These are phyloP conservation scores for Bromus sterilis DNA, from an alignment of 176 grass and related monocot genomes.

Conservation along the genomic window DNA sequence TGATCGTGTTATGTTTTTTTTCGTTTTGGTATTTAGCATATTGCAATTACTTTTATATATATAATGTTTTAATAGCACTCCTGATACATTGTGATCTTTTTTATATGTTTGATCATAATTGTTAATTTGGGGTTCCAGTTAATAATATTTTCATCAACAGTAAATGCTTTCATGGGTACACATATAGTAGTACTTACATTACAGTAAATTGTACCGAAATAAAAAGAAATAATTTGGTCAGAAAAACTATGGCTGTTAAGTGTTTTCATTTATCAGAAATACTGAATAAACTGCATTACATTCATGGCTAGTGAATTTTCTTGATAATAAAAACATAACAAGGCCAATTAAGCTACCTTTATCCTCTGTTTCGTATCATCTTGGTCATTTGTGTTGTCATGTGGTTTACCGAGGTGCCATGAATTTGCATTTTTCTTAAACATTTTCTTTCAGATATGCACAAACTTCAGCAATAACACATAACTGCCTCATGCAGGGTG, in stretches of 20 bases:
- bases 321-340: not conserved
- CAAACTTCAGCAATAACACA: not conserved
- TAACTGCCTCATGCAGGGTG: conserved; percentile 52
- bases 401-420: not conserved
- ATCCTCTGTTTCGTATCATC: not conserved
- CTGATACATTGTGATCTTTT: not conserved
- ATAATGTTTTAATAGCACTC: not conserved
- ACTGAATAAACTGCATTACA: not conserved
- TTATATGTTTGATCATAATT: not conserved
- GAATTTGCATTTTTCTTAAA: not conserved
- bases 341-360: not conserved
- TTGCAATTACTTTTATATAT: not conserved
- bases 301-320: not conserved
- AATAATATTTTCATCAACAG: not conserved
- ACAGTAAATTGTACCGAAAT: not conserved
- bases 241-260: not conserved
- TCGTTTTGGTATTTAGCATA: not conserved
- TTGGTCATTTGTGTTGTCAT: not conserved
- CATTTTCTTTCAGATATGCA: not conserved
- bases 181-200: not conserved
- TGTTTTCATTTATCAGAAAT: not conserved
- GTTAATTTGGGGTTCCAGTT: not conserved
- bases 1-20: not conserved
- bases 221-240: not conserved
- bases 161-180: not conserved